Evolutionary conservation across 2,329 filamentous ascomycete genomes (phyloP).

Genomic region (Paramyrothecium roridum): DNA sequence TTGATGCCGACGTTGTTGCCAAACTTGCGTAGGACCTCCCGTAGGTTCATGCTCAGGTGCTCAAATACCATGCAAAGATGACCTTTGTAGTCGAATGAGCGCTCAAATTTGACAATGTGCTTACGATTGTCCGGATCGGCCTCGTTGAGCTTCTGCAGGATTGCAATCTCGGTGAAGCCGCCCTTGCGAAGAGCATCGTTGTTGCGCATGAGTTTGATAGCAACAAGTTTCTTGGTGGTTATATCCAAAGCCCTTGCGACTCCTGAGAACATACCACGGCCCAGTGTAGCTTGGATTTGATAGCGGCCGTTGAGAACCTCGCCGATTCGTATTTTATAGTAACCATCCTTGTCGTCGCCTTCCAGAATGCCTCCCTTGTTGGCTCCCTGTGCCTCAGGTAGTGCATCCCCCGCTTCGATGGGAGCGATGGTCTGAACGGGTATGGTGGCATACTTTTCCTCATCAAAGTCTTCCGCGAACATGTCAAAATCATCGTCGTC

Average conservation of each 20-base stretch:
- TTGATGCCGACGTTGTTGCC: slow-evolving; percentile 93
- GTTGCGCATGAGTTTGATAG: slow-evolving; percentile 96
- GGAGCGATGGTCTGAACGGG: slow-evolving; percentile 28
- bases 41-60: slow-evolving; percentile 86
- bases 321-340: slow-evolving; percentile 91
- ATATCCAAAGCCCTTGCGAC: slow-evolving; percentile 87
- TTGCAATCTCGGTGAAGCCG: slow-evolving; percentile 90
- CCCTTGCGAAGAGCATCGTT: slow-evolving; percentile 92
- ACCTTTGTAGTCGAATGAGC: slow-evolving; percentile 88
- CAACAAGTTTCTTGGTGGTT: slow-evolving; percentile 72
- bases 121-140: slow-evolving; percentile 87
- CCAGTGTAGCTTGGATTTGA: slow-evolving; percentile 81
- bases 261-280: slow-evolving; percentile 93
- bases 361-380: slow-evolving; percentile 79
- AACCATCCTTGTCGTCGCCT: slow-evolving; percentile 91
- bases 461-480: slow-evolving; percentile 80
- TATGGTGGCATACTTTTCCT: slow-evolving; percentile 60
- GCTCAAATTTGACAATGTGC: slow-evolving; percentile 84
- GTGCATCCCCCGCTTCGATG: slow-evolving; percentile 41
- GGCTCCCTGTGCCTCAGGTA: slow-evolving; percentile 51
- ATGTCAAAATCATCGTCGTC: slow-evolving; percentile 77
- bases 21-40: slow-evolving; percentile 93
- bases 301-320: slow-evolving; percentile 89
- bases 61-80: slow-evolving; percentile 98
- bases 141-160: slow-evolving; percentile 81